Evolutionary conservation across 2,329 filamentous ascomycete genomes (phyloP).

Genomic region (Akanthomyces uredinophilus): DNA sequence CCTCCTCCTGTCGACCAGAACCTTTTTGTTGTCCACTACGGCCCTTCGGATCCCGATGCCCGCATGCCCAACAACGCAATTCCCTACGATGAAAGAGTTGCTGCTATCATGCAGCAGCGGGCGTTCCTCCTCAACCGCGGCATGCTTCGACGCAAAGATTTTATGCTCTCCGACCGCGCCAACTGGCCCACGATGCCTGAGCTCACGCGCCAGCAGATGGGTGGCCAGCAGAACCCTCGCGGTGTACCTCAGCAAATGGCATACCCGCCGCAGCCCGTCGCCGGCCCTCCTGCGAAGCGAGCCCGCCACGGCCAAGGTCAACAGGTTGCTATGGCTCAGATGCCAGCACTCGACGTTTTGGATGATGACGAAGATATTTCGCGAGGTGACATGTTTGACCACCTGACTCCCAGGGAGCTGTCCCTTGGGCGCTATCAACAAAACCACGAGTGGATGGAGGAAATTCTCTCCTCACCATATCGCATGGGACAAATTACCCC

Average conservation of each 20-base stretch:
- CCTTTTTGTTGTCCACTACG: slow-evolving; percentile 90
- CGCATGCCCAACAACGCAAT: slow-evolving; percentile 66
- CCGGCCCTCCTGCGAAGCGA: slow-evolving; percentile 52
- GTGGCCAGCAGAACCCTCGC: slow-evolving; percentile 40
- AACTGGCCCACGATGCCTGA: slow-evolving; percentile 83
- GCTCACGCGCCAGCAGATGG: slow-evolving; percentile 45
- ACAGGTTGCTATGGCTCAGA: slow-evolving; percentile 33
- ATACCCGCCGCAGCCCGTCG: slow-evolving; percentile 49
- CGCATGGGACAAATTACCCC: slow-evolving; percentile 79
- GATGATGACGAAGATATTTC: slow-evolving; percentile 90
- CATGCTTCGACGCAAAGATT: slow-evolving; percentile 82
- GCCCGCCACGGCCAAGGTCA: slow-evolving; percentile 42
- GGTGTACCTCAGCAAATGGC: slow-evolving; percentile 57
- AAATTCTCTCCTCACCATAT: slow-evolving; percentile 88
- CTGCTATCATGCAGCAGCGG: slow-evolving; percentile 55
- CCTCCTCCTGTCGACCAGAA: slow-evolving; percentile 69
- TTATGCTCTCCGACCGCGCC: slow-evolving; percentile 83
- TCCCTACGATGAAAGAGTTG: slow-evolving; percentile 56
- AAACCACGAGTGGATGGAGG: slow-evolving; percentile 99
- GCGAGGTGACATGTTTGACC: slow-evolving; percentile 83
- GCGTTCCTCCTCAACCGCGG: slow-evolving; percentile 67
- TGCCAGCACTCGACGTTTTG: slow-evolving; percentile 42
- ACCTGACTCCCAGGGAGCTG: slow-evolving; percentile 83
- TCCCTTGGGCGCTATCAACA: slow-evolving; percentile 83
- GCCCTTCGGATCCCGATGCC: slow-evolving; percentile 67